These are phyloP conservation scores for Ceratobasidium sp. DNA, from an alignment of 1,284 basidiomycete genomes.

Conservation along the genomic window DNA sequence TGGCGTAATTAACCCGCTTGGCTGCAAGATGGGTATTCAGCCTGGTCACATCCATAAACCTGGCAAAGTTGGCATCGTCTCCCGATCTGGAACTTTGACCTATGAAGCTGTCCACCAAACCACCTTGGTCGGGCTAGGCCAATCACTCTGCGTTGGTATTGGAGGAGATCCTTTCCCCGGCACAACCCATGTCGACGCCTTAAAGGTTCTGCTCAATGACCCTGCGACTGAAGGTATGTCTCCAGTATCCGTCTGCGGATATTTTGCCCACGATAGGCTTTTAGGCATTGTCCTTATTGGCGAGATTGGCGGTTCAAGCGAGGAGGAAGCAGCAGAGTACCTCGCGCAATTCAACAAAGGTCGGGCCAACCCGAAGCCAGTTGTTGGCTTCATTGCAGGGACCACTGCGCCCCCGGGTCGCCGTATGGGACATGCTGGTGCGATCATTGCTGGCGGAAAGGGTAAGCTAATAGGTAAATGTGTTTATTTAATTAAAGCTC, in stretches of 20 bases:
- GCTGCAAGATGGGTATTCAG: slow-evolving; percentile 99
- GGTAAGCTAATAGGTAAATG: slow-evolving; percentile 59
- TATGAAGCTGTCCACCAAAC: slow-evolving; percentile 96
- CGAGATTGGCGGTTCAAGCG: slow-evolving; percentile 99
- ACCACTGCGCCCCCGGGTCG: slow-evolving; percentile 97
- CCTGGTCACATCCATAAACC: slow-evolving; percentile 97
- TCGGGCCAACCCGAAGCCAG: slow-evolving; percentile 88
- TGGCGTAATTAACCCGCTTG: slow-evolving; percentile 95
- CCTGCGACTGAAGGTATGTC: slow-evolving; percentile 84
- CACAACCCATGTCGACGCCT: slow-evolving; percentile 93
- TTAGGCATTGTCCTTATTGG: slow-evolving; percentile 96
- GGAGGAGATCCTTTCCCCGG: slow-evolving; percentile 99
- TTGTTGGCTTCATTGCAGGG: slow-evolving; percentile 98
- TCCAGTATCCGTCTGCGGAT: background rate
- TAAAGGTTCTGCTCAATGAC: slow-evolving; percentile 97
- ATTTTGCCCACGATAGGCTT: background rate
- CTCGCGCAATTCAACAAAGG: slow-evolving; percentile 94
- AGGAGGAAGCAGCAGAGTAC: slow-evolving; percentile 98
- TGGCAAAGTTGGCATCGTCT: slow-evolving; percentile 96
- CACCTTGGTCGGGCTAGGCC: slow-evolving; percentile 94
- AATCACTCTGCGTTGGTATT: slow-evolving; percentile 96
- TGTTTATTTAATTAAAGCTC: background rate
- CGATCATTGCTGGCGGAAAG: slow-evolving; percentile 98
- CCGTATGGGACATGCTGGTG: slow-evolving; percentile 98
- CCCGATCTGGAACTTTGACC: slow-evolving; percentile 93